phyloP scores from a whole-genome alignment of 345 rosid genomes.

The Brassica carinata region DNA sequence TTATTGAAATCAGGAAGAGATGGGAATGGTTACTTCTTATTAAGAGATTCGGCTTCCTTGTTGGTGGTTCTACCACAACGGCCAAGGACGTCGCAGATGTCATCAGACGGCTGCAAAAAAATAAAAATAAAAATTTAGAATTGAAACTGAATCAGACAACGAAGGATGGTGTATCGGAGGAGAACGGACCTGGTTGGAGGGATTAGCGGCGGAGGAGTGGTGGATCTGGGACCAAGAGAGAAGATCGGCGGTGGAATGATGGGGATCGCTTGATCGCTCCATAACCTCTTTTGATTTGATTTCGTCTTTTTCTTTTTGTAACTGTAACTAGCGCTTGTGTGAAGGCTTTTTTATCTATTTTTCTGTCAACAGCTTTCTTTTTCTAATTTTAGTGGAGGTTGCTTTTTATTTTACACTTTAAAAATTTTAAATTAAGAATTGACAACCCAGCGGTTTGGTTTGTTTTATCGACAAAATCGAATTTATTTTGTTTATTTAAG shows the following conservation, averaged over 20 bases:
- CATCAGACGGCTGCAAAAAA: constrained; percentile 66
- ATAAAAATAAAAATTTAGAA: neutral
- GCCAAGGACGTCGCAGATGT: constrained; percentile 59
- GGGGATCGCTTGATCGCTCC: constrained; percentile 73
- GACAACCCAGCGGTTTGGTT: constrained; percentile 3
- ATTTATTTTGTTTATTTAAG: neutral
- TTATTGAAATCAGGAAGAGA: neutral
- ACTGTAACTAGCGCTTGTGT: neutral
- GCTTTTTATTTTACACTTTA: neutral
- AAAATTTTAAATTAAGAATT: neutral
- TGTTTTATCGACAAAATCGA: neutral
- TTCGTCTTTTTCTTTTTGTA: neutral
- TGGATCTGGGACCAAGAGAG: constrained; percentile 77
- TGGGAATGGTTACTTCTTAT: constrained; percentile 54
- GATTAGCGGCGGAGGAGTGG: constrained; percentile 43
- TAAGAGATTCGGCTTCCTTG: constrained; percentile 59
- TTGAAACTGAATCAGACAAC: neutral
- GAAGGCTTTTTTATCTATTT: neutral
- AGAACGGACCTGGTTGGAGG: constrained; percentile 41
- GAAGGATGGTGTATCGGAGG: neutral
- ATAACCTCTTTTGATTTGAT: constrained; percentile 25
- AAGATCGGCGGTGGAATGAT: constrained; percentile 84
- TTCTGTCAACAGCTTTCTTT: constrained; percentile 9
- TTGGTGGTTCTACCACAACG: constrained; percentile 72
- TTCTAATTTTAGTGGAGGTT: neutral